Conservation (phyloP, 2,329 filamentous ascomycete species). For the Magnaporthales sp. region DNA sequence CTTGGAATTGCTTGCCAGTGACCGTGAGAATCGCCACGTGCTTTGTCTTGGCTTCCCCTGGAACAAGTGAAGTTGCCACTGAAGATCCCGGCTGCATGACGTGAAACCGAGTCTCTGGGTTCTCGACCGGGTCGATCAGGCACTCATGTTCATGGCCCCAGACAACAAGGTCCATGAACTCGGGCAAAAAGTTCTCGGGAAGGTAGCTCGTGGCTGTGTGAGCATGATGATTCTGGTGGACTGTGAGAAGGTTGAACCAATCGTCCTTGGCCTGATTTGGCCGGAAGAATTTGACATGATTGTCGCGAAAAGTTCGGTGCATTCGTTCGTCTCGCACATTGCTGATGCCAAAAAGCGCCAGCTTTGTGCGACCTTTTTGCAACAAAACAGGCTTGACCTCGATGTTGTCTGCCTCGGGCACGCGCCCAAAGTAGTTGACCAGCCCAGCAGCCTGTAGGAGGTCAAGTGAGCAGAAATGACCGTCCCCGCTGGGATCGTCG, state of each 20-base stretch:
- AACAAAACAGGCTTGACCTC: constrained; percentile 83
- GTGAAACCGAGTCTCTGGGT: constrained; percentile 82
- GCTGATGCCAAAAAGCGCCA: constrained; percentile 88
- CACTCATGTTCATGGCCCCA: constrained; percentile 99
- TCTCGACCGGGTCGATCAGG: constrained; percentile 72
- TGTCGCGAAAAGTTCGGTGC: constrained; percentile 86
- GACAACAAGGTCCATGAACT: constrained; percentile 83
- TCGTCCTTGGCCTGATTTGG: constrained; percentile 72
- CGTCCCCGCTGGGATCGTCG: constrained; percentile 95
- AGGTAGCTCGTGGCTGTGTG: constrained; percentile 90
- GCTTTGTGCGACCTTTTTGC: constrained; percentile 87
- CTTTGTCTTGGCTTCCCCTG: constrained; percentile 84
- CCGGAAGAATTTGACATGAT: constrained; percentile 88
- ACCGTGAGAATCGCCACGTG: constrained; percentile 81
- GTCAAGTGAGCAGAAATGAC: constrained; percentile 84
- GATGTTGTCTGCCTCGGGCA: constrained; percentile 89
- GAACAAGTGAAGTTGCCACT: constrained; percentile 83
- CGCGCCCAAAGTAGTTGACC: constrained; percentile 91
- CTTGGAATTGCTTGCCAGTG: constrained; percentile 71
- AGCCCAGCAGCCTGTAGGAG: constrained; percentile 84
- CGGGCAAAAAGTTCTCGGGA: constrained; percentile 84
- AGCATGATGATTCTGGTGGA: constrained; percentile 93
- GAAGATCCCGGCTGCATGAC: constrained; percentile 98
- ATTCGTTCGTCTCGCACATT: constrained; percentile 94
- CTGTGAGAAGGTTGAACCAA: constrained; percentile 93